Percentiles rank a stretch among this genome's conserved stretches.
Evolutionary conservation across 2,329 filamentous ascomycete genomes (phyloP).

Genomic region (Arachnomyces sp.): DNA sequence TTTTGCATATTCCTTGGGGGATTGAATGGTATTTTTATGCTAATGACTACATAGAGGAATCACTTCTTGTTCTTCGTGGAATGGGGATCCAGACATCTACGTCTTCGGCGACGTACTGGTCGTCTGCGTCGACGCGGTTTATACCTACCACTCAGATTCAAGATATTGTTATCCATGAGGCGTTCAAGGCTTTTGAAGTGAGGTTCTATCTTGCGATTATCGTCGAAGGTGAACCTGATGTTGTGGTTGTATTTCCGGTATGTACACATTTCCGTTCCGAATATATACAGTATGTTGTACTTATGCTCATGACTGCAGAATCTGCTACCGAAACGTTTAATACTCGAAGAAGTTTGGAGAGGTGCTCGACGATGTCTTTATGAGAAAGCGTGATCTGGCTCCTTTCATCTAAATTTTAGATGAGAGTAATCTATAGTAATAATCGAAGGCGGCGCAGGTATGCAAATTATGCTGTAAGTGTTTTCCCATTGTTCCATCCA

Average conservation of each 20-base stretch:
- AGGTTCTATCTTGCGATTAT: constrained; percentile 83
- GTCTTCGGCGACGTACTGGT: constrained; percentile 60
- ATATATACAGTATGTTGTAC: background rate
- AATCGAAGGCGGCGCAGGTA: too few species aligned
- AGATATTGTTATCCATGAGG: constrained; percentile 91
- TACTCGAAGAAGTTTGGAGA: constrained; percentile 86
- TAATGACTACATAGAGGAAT: constrained; percentile 62
- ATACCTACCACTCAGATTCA: constrained; percentile 90
- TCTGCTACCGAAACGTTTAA: constrained; percentile 62
- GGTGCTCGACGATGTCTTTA: constrained; percentile 76
- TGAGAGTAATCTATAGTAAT: background rate
- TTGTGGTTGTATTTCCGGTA: constrained; percentile 91
- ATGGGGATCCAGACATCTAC: constrained; percentile 84
- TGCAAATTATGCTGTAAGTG: background rate
- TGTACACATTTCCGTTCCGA: constrained; percentile 17
- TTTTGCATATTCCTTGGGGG: constrained; percentile 16
- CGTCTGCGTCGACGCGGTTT: constrained; percentile 57
- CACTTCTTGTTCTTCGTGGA: constrained; percentile 77
- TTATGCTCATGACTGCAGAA: constrained; percentile 31
- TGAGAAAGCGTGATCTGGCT: constrained; percentile 45
- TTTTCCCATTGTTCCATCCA: constrained; percentile 8
- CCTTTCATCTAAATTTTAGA: background rate
- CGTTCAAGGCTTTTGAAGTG: constrained; percentile 86
- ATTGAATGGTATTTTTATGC: too few species aligned
- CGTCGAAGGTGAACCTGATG: constrained; percentile 77